phyloP scores from a whole-genome alignment of 257 asterid species.

The Jacaranda copaia region DNA sequence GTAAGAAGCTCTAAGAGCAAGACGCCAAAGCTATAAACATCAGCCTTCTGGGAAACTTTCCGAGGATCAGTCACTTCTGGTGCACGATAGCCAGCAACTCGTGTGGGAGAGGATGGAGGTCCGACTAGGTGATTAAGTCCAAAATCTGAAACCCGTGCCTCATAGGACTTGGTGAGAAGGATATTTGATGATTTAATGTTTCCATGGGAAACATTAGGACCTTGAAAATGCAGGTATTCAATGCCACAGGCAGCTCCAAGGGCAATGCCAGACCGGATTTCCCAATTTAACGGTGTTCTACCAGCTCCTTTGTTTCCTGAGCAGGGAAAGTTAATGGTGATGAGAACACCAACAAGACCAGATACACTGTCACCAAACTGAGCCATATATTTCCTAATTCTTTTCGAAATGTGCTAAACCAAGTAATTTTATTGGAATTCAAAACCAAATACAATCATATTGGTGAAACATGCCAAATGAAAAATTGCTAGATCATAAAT shows the following conservation, averaged over 20 bases:
- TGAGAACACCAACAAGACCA: constrained; percentile 11
- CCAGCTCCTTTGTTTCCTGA: constrained; percentile 89
- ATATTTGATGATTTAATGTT: constrained; percentile 85
- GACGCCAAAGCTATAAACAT: constrained; percentile 79
- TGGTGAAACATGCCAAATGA: background rate
- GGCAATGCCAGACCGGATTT: constrained; percentile 67
- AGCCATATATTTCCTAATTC: background rate
- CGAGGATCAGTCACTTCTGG: constrained; percentile 91
- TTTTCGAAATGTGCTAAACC: background rate
- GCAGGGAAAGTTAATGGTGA: constrained; percentile 1
- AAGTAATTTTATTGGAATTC: background rate
- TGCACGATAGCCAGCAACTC: constrained; percentile 82
- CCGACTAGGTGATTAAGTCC: constrained; percentile 81
- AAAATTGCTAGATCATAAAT: background rate
- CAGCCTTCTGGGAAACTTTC: constrained; percentile 76
- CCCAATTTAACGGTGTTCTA: constrained; percentile 81
- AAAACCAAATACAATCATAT: background rate
- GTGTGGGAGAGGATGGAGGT: constrained; percentile 69
- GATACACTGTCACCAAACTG: background rate
- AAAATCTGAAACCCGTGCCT: constrained; percentile 74
- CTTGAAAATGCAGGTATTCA: constrained; percentile 74
- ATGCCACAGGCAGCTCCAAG: constrained; percentile 82
- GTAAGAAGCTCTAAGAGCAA: constrained; percentile 82
- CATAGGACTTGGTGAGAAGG: constrained; percentile 74
- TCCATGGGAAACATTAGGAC: constrained; percentile 67